Evolutionary conservation across 805 yeast genomes (phyloP).

Genomic region (Zygosaccharomyces siamensis): DNA sequence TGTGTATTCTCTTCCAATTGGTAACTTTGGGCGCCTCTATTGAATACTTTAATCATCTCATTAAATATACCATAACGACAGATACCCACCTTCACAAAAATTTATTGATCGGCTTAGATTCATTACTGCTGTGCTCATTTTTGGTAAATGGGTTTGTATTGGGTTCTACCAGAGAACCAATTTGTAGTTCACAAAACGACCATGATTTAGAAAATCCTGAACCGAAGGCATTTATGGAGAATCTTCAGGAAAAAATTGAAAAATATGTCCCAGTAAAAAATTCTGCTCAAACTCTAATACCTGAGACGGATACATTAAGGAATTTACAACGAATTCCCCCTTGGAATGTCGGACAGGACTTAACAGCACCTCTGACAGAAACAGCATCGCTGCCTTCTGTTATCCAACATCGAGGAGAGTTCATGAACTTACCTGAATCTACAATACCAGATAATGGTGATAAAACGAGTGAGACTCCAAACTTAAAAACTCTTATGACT

Average conservation of each 20-base stretch:
- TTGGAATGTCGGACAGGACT: slow-evolving; percentile 7
- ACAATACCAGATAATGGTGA: slow-evolving; percentile 4
- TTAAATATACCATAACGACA: slow-evolving; percentile 6
- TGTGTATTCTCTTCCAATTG: slow-evolving; percentile 15
- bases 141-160: slow-evolving; percentile 22
- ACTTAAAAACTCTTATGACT: slow-evolving; percentile 5
- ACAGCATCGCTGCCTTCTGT: slow-evolving; percentile 27
- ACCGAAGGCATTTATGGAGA: background rate
- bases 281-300: slow-evolving; percentile 34
- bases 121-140: slow-evolving; percentile 19
- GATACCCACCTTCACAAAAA: slow-evolving; percentile 10
- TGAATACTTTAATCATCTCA: slow-evolving; percentile 18
- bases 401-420: slow-evolving; percentile 21
- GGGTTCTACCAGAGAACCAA: slow-evolving; percentile 8
- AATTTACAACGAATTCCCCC: slow-evolving; percentile 3
- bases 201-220: background rate
- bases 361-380: slow-evolving; percentile 14
- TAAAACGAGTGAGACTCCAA: slow-evolving; percentile 7
- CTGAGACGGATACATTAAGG: slow-evolving; percentile 24
- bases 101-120: slow-evolving; percentile 19
- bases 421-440: slow-evolving; percentile 2
- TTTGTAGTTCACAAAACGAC: background rate
- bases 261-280: slow-evolving; percentile 28
- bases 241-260: slow-evolving; percentile 7
- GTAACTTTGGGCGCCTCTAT: slow-evolving; percentile 20